A percentile compares a stretch with the other conserved stretches of the same genome.
Evolutionary conservation across 1,284 basidiomycete genomes (phyloP).

Genomic region (Marasmius tenuissimus): DNA sequence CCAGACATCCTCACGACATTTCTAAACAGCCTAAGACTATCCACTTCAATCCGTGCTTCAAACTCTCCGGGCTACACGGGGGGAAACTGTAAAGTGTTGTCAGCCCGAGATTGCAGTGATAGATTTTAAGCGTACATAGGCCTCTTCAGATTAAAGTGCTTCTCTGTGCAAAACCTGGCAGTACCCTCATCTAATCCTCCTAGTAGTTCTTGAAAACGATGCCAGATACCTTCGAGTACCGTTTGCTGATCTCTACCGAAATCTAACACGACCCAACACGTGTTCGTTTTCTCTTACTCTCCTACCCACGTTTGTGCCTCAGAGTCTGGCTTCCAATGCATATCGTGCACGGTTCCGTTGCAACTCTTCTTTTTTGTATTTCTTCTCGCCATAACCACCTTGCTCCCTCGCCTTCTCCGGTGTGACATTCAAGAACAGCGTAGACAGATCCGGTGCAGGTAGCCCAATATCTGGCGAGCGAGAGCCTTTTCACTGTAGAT

Average conservation of each 20-base stretch:
- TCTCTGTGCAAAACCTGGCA: slow-evolving; percentile 41
- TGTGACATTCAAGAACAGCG: slow-evolving; percentile 84
- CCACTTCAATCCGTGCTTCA: too few relatives aligned
- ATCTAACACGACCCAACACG: slow-evolving; percentile 63
- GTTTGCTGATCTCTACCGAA: slow-evolving; percentile 59
- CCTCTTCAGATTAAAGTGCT: neutral
- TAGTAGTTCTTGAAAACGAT: slow-evolving; percentile 41
- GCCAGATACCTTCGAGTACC: slow-evolving; percentile 63
- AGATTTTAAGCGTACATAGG: too few relatives aligned
- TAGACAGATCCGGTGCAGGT: slow-evolving; percentile 87
- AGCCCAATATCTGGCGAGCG: slow-evolving; percentile 82
- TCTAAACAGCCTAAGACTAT: too few relatives aligned
- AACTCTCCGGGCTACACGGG: too few relatives aligned
- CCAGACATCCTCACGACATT: too few relatives aligned
- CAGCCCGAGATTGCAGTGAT: too few relatives aligned
- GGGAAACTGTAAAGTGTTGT: too few relatives aligned
- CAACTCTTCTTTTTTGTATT: slow-evolving; percentile 82
- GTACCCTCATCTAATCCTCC: slow-evolving; percentile 36
- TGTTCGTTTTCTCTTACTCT: neutral
- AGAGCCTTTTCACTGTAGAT: slow-evolving; percentile 77
- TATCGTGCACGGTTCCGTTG: slow-evolving; percentile 66
- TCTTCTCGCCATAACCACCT: slow-evolving; percentile 87
- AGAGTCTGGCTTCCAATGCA: slow-evolving; percentile 66
- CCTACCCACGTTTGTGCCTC: slow-evolving; percentile 32
- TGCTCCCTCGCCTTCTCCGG: slow-evolving; percentile 71